Base-by-base conservation (phyloP, 257 asterid species). In the Oldenlandia corymbosa region DNA sequence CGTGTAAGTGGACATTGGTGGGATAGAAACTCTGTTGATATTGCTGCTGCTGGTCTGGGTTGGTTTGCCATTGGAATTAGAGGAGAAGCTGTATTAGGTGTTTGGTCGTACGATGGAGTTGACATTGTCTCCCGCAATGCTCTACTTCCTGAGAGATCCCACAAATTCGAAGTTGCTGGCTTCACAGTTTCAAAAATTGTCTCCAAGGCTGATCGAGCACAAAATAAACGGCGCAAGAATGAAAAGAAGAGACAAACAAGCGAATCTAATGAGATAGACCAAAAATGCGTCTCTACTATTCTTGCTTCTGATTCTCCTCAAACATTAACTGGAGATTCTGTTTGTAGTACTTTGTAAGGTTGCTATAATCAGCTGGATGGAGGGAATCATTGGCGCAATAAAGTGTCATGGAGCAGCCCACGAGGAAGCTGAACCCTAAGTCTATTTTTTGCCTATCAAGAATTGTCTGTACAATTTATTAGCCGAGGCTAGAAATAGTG, bases 21-120 rank as follows among this genome's bases (percentile, higher is more conserved):
- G 95, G 93, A 86, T 65, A 85, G 88, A 1, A 92, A 91, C 62
- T 83, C 76, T 21, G 77, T 72, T 21, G 95, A 92, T 62, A 76
- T 92, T 65, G 91, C 95, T 46, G 85, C 84, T 57, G 76, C 89
- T 24, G 98, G 97, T 65, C 84, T 92, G 64, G 96, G 96, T 58
- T 92, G 98, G 98, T 83, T 86, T 49, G 81, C 91, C 24, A 80
- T 92, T 65, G 98, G 93, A 67, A 79, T 92, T 47, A 87, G 77
- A 75, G 97, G 97, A 70, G 91, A 83, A 31, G 94, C 91, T 51
- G 60, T 17, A 55, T 68, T 92, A 32, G 79, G 91, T 24, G 78
- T 78, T 39, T 92, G 98, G 95, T 85, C 95, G 0, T 89, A 89
- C 6, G 93, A 87, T 14, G 97, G 98, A 34, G 79, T 83, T 36